Base-by-base conservation (phyloP, 2,329 filamentous ascomycete genomes). In the Parascedosporium putredinis region DNA sequence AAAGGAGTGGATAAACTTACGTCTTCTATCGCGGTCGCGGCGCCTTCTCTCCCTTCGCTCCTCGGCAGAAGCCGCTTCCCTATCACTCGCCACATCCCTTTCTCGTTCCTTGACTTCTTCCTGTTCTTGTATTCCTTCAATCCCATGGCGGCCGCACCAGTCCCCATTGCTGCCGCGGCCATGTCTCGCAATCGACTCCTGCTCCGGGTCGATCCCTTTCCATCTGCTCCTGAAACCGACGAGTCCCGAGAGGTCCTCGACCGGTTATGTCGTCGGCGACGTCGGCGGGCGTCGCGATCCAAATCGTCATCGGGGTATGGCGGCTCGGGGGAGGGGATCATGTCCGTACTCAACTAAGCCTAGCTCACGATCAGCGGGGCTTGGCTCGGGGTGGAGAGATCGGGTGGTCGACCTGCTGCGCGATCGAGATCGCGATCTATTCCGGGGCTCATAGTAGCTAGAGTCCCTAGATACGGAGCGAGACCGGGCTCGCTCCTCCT, bases 261-360 rank as follows among this genome's bases (percentile, higher is more conserved):
- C 60, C 56, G 22, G 57, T 57, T 36, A 51, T 56, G 45, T 53
- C 55, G 16, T 52, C 59, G 23, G 55, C 57, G 34, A 55, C 59
- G 6, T 59, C 56, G 47, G 54, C 54, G 18, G 23, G 38, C 38
- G 20, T 16, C 38, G 58, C 57, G n/a, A 14, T 51, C 45, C 47
- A 58, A 52, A 53, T 20, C 48, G 29, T 54, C 47, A 7, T 55
- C 53, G 50, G 61, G 59, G 40, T 54, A 50, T 29, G 62, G 64
- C 55, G 65, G 62, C 53, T 64, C 59, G 54, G 69, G 69, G 56
- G 67, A 83, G 70, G 58, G 79, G 78, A 56, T 74, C 71, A 60
- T 68, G 71, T 57, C 79, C 79, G 70, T 83, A 83, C 64, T 83
- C 76, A 74, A 83, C 77, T 72, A 82, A 72, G 68, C 78, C 79